Percentiles rank a stretch among this genome's conserved stretches.
Evolutionary conservation across 1,284 basidiomycete species (phyloP).

Genomic region (Ustilago tritici): DNA sequence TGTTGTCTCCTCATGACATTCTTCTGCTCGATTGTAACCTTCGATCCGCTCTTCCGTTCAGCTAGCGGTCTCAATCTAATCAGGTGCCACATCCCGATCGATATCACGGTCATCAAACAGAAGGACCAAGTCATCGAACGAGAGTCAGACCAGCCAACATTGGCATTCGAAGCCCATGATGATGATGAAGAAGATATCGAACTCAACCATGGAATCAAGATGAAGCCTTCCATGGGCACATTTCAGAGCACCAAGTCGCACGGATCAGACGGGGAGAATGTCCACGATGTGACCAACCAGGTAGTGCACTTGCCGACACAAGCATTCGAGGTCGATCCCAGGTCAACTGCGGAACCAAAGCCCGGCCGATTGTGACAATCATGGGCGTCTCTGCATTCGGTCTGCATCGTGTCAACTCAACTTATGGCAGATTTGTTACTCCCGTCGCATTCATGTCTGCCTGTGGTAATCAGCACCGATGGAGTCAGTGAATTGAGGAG

Average conservation of each 20-base stretch:
- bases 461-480: too few relatives aligned
- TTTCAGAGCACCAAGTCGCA: not conserved
- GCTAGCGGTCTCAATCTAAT: conserved; percentile 22
- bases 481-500: too few relatives aligned
- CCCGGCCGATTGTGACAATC: too few relatives aligned
- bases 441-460: too few relatives aligned
- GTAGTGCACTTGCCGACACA: not conserved
- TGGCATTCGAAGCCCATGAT: not conserved
- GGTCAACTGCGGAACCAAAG: not conserved
- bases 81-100: conserved; percentile 6
- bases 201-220: not conserved
- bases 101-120: conserved; percentile 6
- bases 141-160: not conserved
- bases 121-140: conserved; percentile 1
- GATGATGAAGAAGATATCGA: not conserved
- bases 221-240: not conserved
- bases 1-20: conserved; percentile 10
- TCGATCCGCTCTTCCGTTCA: conserved; percentile 33
- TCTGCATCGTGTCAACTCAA: too few relatives aligned
- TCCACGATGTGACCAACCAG: not conserved
- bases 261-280: not conserved
- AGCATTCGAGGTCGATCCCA: not conserved
- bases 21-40: conserved; percentile 16
- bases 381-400: too few relatives aligned
- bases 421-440: too few relatives aligned